A percentile compares a stretch with the other conserved stretches of the same genome.
These are phyloP conservation scores for Barnettozyma wickerhamii DNA, from an alignment of 805 yeast genomes.

Conservation along the genomic window DNA sequence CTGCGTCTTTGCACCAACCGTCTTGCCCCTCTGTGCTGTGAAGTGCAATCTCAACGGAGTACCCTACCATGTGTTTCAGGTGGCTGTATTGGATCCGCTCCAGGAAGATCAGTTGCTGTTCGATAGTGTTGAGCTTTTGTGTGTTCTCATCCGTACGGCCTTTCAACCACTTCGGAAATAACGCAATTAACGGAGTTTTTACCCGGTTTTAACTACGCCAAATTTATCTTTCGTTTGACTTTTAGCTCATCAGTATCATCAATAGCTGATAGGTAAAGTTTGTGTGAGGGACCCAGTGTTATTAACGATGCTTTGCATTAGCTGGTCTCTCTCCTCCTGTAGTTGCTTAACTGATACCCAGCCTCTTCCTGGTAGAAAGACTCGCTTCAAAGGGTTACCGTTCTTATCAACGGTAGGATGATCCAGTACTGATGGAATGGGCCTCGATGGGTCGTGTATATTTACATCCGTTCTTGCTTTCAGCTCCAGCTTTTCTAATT, in stretches of 20 bases:
- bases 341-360: constrained; percentile 37
- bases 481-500: constrained; percentile 16
- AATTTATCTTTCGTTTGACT: too few species aligned
- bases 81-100: too few species aligned
- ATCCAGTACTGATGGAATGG: constrained; percentile 22
- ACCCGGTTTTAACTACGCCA: too few species aligned
- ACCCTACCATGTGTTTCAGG: constrained; percentile 3
- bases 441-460: constrained; percentile 17
- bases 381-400: constrained; percentile 39
- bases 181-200: too few species aligned
- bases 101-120: too few species aligned
- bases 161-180: too few species aligned
- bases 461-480: constrained; percentile 20
- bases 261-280: too few species aligned
- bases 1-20: constrained; percentile 1
- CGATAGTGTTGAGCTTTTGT: too few species aligned
- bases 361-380: constrained; percentile 46
- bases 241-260: too few species aligned
- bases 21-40: constrained; percentile 1
- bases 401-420: constrained; percentile 28
- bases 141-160: too few species aligned
- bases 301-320: constrained; percentile 4
- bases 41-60: constrained; percentile 16
- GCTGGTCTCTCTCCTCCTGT: constrained; percentile 14
- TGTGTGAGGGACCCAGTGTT: too few species aligned